phyloP scores from a whole-genome alignment of 23 red algal species.

The Gracilaria vermiculophylla region DNA sequence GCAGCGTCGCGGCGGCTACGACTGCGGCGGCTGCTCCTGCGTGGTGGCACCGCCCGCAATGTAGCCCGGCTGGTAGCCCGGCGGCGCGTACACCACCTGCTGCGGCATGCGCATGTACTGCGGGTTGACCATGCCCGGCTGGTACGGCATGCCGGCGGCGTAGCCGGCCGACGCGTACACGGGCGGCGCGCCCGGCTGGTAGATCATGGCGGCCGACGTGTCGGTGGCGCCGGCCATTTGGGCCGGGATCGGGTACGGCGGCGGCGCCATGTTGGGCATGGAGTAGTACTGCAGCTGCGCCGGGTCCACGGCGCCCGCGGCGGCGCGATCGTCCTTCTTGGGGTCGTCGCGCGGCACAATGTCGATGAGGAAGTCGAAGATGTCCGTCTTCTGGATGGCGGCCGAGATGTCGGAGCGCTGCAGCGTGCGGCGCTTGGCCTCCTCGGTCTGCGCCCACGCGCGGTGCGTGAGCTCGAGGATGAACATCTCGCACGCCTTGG shows the following conservation, averaged over 20 bases:
- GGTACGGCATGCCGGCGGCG: slow-evolving; percentile 24
- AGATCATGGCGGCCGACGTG: slow-evolving; percentile 63
- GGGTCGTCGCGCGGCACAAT: slow-evolving; percentile 94
- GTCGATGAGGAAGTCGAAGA: slow-evolving; percentile 99
- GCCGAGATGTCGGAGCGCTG: slow-evolving; percentile 92
- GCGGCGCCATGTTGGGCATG: slow-evolving; percentile 28
- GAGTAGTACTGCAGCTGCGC: slow-evolving; percentile 43
- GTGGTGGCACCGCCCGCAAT: slow-evolving; percentile 11
- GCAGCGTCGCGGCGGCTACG: background rate
- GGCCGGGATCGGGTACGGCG: slow-evolving; percentile 31
- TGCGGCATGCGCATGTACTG: slow-evolving; percentile 69
- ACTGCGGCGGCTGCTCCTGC: slow-evolving; percentile 54
- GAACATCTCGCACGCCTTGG: slow-evolving; percentile 99
- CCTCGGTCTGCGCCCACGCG: slow-evolving; percentile 96
- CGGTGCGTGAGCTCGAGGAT: slow-evolving; percentile 95
- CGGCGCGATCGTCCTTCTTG: slow-evolving; percentile 72
- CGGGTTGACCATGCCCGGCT: slow-evolving; percentile 62
- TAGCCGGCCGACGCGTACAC: slow-evolving; percentile 44
- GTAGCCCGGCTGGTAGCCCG: slow-evolving; percentile 32
- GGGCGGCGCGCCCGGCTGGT: slow-evolving; percentile 15
- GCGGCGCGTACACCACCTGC: slow-evolving; percentile 55
- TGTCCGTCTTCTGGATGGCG: slow-evolving; percentile 99
- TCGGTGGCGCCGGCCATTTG: slow-evolving; percentile 43
- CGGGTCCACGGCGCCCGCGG: slow-evolving; percentile 24
- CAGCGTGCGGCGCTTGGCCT: slow-evolving; percentile 90